Conservation (phyloP, 805 yeast genomes). For the Deakozyma indianensis region DNA sequence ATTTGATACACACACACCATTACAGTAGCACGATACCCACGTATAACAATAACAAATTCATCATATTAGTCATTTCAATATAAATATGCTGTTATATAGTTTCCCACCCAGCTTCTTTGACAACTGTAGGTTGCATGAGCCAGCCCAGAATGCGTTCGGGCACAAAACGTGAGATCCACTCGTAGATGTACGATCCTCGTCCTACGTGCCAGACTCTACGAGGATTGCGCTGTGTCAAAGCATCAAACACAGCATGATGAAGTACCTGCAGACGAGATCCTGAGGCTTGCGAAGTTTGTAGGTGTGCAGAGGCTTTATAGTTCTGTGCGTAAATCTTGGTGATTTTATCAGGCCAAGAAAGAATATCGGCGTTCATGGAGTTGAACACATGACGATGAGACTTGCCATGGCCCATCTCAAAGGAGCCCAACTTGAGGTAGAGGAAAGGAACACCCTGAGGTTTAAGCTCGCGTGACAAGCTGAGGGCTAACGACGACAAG, state of each 20-base stretch:
- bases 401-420: slow-evolving; percentile 24
- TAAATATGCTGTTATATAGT: slow-evolving; percentile 7
- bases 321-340: slow-evolving; percentile 23
- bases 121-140: slow-evolving; percentile 20
- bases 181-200: slow-evolving; percentile 19
- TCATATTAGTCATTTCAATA: no score
- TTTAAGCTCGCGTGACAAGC: slow-evolving; percentile 29
- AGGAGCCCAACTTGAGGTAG: slow-evolving; percentile 33
- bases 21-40: no score
- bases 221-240: slow-evolving; percentile 15
- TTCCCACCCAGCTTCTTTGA: slow-evolving; percentile 12
- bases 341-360: slow-evolving; percentile 27
- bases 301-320: slow-evolving; percentile 18
- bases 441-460: slow-evolving; percentile 30
- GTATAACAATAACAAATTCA: no score
- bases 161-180: slow-evolving; percentile 12
- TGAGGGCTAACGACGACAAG: slow-evolving; percentile 24
- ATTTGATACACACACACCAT: no score
- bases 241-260: slow-evolving; percentile 19
- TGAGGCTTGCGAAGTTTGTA: slow-evolving; percentile 16
- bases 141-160: slow-evolving; percentile 23
- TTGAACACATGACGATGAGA: slow-evolving; percentile 17
- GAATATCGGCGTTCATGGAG: slow-evolving; percentile 24
- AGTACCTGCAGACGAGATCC: slow-evolving; percentile 19
- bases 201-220: slow-evolving; percentile 21